Evolutionary conservation across 306 rosid genomes (phyloP).

Genomic region (Heteromeles arbutifolia): DNA sequence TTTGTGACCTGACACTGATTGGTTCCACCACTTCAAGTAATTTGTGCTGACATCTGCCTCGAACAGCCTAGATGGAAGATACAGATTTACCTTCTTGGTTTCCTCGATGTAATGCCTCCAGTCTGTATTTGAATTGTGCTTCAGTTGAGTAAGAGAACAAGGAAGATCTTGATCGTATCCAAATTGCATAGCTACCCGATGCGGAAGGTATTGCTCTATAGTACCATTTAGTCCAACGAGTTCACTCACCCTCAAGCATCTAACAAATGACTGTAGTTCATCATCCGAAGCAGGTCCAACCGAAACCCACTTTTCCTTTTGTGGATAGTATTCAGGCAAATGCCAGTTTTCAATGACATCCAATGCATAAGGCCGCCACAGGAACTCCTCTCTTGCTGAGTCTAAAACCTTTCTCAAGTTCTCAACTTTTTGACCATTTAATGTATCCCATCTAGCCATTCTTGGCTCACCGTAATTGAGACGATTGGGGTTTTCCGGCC

Average conservation of each 20-base stretch:
- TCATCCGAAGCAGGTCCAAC: constrained; percentile 15
- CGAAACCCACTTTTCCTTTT: constrained; percentile 20
- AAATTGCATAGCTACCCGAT: constrained; percentile 53
- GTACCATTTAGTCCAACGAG: constrained; percentile 34
- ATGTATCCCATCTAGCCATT: constrained; percentile 33
- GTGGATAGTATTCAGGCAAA: constrained; percentile 20
- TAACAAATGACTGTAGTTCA: constrained; percentile 17
- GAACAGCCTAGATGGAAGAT: constrained; percentile 30
- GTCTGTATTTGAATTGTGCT: constrained; percentile 8
- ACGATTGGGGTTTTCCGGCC: constrained; percentile 22
- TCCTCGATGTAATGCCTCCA: constrained; percentile 31
- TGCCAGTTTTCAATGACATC: constrained; percentile 1
- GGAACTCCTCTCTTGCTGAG: constrained; percentile 22
- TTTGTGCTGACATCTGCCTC: constrained; percentile 15
- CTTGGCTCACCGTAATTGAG: constrained; percentile 5
- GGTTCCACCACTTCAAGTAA: constrained; percentile 17
- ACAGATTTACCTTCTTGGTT: constrained; percentile 6
- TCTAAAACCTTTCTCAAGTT: constrained; percentile 27
- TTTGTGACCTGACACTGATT: neutral
- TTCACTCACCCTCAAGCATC: constrained; percentile 31
- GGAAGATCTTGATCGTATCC: constrained; percentile 60
- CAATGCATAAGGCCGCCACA: constrained; percentile 44
- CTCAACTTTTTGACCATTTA: constrained; percentile 7
- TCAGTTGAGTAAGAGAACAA: neutral
- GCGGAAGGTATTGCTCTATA: constrained; percentile 40